Percentiles rank a stretch among this genome's conserved stretches.
Conservation (phyloP, 345 rosid genomes). For the Xanthoceras sorbifolium region DNA sequence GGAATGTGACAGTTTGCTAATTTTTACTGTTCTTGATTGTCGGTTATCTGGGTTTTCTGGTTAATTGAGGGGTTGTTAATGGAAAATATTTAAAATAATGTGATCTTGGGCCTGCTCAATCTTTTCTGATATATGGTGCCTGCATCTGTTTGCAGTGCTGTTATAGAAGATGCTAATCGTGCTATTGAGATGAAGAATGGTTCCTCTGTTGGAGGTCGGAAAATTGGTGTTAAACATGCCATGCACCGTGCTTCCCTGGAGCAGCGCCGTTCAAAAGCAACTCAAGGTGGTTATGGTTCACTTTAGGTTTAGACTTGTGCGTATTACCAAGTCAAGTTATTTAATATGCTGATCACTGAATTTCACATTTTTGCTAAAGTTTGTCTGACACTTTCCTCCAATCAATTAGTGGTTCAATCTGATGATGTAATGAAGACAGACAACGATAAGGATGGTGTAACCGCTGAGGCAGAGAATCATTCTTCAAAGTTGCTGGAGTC, state of each 20-base stretch:
- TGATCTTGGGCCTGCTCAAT: not conserved
- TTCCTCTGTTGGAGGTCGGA: slow-evolving; percentile 73
- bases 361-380: not conserved
- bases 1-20: not conserved
- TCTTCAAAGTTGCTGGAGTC: slow-evolving; percentile 30
- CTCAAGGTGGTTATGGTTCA: slow-evolving; percentile 44
- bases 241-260: slow-evolving; percentile 72
- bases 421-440: slow-evolving; percentile 41
- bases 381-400: not conserved
- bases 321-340: not conserved
- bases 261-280: slow-evolving; percentile 65
- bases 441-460: slow-evolving; percentile 28
- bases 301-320: slow-evolving; percentile 11
- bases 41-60: not conserved
- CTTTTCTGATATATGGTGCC: slow-evolving; percentile 5
- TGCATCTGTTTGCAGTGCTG: slow-evolving; percentile 55
- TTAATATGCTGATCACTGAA: not conserved
- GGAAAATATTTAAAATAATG: not conserved
- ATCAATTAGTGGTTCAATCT: slow-evolving; percentile 19
- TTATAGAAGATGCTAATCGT: slow-evolving; percentile 77
- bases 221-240: slow-evolving; percentile 81
- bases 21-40: not conserved
- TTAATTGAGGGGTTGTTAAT: not conserved
- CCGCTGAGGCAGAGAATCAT: slow-evolving; percentile 37
- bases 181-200: slow-evolving; percentile 78